A percentile compares a stretch with the other conserved stretches of the same genome.
Conservation (phyloP, 2,329 filamentous ascomycete genomes). For the Pezicula carpinea region DNA sequence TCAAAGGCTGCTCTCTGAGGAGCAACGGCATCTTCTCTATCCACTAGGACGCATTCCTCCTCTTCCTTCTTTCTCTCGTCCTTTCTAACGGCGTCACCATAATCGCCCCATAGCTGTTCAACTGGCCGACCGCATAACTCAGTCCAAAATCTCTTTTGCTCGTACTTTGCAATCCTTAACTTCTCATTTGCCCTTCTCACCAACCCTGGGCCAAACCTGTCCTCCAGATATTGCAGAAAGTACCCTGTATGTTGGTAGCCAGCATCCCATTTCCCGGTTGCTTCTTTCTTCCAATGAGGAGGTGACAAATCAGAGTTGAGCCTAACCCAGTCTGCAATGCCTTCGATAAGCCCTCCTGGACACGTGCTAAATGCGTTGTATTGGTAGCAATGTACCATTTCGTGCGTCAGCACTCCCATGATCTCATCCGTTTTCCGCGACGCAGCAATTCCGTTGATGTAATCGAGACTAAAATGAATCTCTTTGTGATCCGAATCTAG, state of each 20-base stretch:
- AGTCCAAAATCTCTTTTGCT: slow-evolving; percentile 63
- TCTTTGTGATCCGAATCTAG: slow-evolving; percentile 87
- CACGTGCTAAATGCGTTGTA: slow-evolving; percentile 60
- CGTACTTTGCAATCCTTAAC: slow-evolving; percentile 58
- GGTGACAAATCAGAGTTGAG: slow-evolving; percentile 68
- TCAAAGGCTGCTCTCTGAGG: slow-evolving; percentile 1
- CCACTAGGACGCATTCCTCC: slow-evolving; percentile 26
- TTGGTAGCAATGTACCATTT: slow-evolving; percentile 94
- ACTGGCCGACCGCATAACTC: slow-evolving; percentile 63
- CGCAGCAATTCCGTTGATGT: slow-evolving; percentile 52
- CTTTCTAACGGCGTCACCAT: slow-evolving; percentile 40
- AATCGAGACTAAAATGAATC: slow-evolving; percentile 79
- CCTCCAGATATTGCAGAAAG: slow-evolving; percentile 83
- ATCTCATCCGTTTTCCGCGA: slow-evolving; percentile 57
- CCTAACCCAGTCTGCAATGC: slow-evolving; percentile 89
- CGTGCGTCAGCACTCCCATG: slow-evolving; percentile 79
- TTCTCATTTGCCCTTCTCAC: slow-evolving; percentile 63
- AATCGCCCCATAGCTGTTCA: slow-evolving; percentile 69
- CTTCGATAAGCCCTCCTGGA: slow-evolving; percentile 80
- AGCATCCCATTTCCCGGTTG: slow-evolving; percentile 67
- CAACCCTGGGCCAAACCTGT: slow-evolving; percentile 53
- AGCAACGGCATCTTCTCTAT: slow-evolving; percentile 19
- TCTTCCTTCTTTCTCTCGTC: slow-evolving; percentile 20
- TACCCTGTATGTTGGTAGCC: slow-evolving; percentile 91
- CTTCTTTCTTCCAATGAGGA: slow-evolving; percentile 70